Conservation (phyloP, 108 stramenopile species). For the Nitzschia sp. region DNA sequence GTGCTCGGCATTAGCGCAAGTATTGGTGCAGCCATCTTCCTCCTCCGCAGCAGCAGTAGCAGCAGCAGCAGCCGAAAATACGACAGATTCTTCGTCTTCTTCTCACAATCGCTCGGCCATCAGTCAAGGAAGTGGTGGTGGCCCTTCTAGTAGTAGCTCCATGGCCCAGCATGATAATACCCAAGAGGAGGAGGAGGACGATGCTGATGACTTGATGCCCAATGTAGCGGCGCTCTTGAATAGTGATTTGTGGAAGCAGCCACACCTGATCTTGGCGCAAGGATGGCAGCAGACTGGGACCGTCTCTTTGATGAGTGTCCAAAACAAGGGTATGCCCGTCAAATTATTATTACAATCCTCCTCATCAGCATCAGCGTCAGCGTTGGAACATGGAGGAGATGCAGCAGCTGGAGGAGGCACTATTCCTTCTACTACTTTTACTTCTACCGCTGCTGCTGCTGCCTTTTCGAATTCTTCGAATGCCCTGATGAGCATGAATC, state of each 20-base stretch:
- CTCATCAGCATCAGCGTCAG: not conserved
- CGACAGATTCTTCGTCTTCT: not conserved
- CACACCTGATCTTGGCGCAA: slow-evolving; percentile 25
- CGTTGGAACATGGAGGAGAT: too few species aligned
- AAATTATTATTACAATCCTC: not conserved
- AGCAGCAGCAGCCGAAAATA: not conserved
- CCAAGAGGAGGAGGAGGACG: too few species aligned
- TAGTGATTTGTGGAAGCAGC: slow-evolving; percentile 42
- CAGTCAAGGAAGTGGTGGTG: slow-evolving; percentile 3
- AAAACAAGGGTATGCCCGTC: not conserved
- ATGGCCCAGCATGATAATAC: too few species aligned
- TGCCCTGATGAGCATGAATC: not conserved
- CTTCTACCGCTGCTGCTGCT: not conserved
- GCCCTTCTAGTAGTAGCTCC: too few species aligned
- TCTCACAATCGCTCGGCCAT: not conserved
- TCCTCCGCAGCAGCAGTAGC: not conserved
- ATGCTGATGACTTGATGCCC: not conserved
- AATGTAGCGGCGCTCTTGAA: not conserved
- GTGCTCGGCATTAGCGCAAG: slow-evolving; percentile 9
- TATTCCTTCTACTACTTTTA: not conserved
- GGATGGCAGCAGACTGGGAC: slow-evolving; percentile 22
- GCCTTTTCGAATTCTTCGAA: not conserved
- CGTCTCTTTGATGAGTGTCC: slow-evolving; percentile 7
- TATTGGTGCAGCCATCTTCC: not conserved
- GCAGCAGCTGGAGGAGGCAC: not conserved